A percentile compares a stretch with the other conserved stretches of the same genome.
Evolutionary conservation across 441 rosid genomes (phyloP).

Genomic region (Pelargonium fulgidum): DNA sequence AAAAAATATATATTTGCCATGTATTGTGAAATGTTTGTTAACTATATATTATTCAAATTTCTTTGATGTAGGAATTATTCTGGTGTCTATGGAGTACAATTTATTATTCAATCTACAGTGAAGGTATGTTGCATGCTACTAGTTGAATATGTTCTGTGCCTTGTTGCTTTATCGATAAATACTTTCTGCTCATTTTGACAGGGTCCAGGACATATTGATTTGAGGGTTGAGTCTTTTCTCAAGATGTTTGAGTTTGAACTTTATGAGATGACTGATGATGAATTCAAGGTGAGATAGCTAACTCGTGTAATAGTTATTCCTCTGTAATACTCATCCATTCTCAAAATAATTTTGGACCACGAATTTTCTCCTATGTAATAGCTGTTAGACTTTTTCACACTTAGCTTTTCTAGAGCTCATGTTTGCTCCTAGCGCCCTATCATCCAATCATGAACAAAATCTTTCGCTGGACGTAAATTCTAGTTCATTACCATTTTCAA

Average conservation of each 20-base stretch:
- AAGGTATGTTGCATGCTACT: slow-evolving; percentile 40
- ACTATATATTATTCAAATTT: slow-evolving; percentile 12
- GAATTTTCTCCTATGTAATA: neutral
- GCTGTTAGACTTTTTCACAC: no score
- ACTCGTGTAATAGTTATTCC: neutral
- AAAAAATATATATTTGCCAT: no score
- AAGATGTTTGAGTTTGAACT: slow-evolving; percentile 58
- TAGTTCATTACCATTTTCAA: neutral
- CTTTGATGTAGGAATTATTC: slow-evolving; percentile 39
- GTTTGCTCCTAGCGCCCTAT: no score
- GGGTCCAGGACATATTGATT: slow-evolving; percentile 75
- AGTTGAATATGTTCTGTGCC: slow-evolving; percentile 8
- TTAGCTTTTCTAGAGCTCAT: no score
- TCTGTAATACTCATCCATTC: no score
- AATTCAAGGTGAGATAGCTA: slow-evolving; percentile 55
- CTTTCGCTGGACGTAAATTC: no score
- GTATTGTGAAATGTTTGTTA: slow-evolving; percentile 10
- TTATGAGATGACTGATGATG: slow-evolving; percentile 55
- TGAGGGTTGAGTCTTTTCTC: slow-evolving; percentile 70
- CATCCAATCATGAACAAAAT: neutral
- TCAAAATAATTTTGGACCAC: neutral
- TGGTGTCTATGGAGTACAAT: slow-evolving; percentile 63
- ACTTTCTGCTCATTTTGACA: slow-evolving; percentile 24
- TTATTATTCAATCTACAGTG: slow-evolving; percentile 75
- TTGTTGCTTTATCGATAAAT: slow-evolving; percentile 1